These are phyloP conservation scores for Alternaria longipes DNA, from an alignment of 2,329 filamentous ascomycete species.

Conservation along the genomic window DNA sequence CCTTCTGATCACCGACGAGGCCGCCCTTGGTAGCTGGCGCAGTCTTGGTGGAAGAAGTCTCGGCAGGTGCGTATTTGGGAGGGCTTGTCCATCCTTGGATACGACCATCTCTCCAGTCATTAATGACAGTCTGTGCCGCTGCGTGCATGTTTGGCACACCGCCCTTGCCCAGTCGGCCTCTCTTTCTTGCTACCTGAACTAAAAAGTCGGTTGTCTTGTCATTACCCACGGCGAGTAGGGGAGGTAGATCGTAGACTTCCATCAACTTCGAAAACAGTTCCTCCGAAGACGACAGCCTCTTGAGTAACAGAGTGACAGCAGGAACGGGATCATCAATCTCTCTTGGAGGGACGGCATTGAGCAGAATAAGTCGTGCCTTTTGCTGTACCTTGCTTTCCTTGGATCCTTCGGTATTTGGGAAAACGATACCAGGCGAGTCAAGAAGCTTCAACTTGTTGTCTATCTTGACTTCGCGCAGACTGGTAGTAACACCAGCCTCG, in stretches of 20 bases:
- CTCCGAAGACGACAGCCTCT: slow-evolving; percentile 76
- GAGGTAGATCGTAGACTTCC: slow-evolving; percentile 82
- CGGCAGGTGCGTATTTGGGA: slow-evolving; percentile 70
- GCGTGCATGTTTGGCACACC: slow-evolving; percentile 88
- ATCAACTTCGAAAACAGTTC: slow-evolving; percentile 81
- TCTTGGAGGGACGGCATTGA: slow-evolving; percentile 92
- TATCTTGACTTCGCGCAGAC: slow-evolving; percentile 87
- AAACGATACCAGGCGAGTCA: slow-evolving; percentile 94
- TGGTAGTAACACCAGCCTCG: slow-evolving; percentile 91
- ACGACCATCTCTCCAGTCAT: slow-evolving; percentile 94
- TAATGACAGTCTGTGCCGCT: slow-evolving; percentile 91
- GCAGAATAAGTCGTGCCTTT: slow-evolving; percentile 80
- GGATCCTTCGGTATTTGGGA: slow-evolving; percentile 70
- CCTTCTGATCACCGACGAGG: slow-evolving; percentile 71
- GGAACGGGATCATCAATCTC: slow-evolving; percentile 93
- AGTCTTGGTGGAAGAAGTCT: slow-evolving; percentile 51
- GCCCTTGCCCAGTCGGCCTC: slow-evolving; percentile 85
- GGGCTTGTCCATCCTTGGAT: slow-evolving; percentile 92
- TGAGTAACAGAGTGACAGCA: slow-evolving; percentile 84
- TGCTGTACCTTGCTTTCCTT: slow-evolving; percentile 71
- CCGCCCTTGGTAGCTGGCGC: slow-evolving; percentile 42
- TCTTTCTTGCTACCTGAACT: slow-evolving; percentile 92
- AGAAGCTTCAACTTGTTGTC: slow-evolving; percentile 94
- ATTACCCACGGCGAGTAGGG: slow-evolving; percentile 73
- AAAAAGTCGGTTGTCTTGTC: slow-evolving; percentile 90